phyloP scores from a whole-genome alignment of 441 rosid species.

The Populus hybrid region DNA sequence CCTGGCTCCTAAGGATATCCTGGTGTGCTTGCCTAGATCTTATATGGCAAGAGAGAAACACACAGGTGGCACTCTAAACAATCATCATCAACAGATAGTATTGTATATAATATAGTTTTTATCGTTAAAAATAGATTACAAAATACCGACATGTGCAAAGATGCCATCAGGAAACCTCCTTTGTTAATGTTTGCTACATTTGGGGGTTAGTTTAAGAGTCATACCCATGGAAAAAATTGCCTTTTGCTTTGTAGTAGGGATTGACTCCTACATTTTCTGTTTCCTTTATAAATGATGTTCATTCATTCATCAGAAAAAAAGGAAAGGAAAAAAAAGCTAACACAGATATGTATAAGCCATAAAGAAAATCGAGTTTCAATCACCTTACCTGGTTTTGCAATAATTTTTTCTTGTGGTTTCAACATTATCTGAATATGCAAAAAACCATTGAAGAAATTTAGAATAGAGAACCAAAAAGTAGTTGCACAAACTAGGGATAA shows the following conservation, averaged over 20 bases:
- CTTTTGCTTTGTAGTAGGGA: background rate
- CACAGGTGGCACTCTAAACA: background rate
- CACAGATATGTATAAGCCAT: background rate
- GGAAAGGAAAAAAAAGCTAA: too few relatives aligned
- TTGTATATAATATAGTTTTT: background rate
- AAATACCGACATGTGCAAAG: background rate
- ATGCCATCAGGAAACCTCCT: background rate
- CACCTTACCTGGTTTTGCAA: conserved; percentile 80
- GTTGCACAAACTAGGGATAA: background rate
- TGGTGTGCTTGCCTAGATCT: background rate
- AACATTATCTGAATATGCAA: conserved; percentile 68
- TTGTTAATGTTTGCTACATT: background rate
- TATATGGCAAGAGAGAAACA: background rate
- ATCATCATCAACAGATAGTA: background rate
- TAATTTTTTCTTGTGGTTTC: conserved; percentile 82
- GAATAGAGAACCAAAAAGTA: background rate
- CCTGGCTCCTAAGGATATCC: background rate
- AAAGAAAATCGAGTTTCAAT: background rate
- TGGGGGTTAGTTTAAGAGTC: background rate
- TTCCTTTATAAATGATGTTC: background rate
- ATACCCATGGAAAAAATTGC: background rate
- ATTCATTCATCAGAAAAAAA: background rate
- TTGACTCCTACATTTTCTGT: background rate
- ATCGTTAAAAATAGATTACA: background rate
- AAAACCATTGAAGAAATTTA: conserved; percentile 9